Conservation (phyloP, 164 flowering plant genomes). For the Umbellularia californica region DNA sequence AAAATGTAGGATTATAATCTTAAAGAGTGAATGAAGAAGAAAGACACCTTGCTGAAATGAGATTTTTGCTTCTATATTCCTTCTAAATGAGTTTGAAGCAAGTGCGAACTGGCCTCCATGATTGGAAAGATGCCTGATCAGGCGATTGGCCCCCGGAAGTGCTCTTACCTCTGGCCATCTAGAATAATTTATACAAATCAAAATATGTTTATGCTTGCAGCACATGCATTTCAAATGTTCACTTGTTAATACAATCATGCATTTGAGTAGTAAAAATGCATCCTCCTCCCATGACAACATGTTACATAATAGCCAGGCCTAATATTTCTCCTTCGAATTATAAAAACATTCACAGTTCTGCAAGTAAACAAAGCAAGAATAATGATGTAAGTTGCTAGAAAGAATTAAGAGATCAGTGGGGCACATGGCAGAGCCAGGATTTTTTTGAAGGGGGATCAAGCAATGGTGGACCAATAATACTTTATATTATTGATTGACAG, state of each 20-base stretch:
- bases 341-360: too few relatives aligned
- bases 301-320: too few relatives aligned
- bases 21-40: not conserved
- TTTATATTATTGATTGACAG: too few relatives aligned
- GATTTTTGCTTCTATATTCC: conserved; percentile 55
- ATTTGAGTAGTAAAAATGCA: not conserved
- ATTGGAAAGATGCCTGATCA: conserved; percentile 64
- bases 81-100: conserved; percentile 77
- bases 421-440: too few relatives aligned
- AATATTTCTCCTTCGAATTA: too few relatives aligned
- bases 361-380: too few relatives aligned
- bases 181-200: not conserved
- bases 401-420: too few relatives aligned
- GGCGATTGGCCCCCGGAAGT: conserved; percentile 77
- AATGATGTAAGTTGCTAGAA: too few relatives aligned
- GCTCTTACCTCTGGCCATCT: conserved; percentile 71
- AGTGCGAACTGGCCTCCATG: conserved; percentile 72
- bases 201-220: not conserved
- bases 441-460: too few relatives aligned
- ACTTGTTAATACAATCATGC: not conserved
- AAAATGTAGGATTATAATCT: too few relatives aligned
- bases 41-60: conserved; percentile 33
- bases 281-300: not conserved
- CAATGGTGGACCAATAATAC: too few relatives aligned
- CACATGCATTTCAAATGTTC: not conserved